Conservation (phyloP, 208 protist species). For the Naegleria gruberi region DNA sequence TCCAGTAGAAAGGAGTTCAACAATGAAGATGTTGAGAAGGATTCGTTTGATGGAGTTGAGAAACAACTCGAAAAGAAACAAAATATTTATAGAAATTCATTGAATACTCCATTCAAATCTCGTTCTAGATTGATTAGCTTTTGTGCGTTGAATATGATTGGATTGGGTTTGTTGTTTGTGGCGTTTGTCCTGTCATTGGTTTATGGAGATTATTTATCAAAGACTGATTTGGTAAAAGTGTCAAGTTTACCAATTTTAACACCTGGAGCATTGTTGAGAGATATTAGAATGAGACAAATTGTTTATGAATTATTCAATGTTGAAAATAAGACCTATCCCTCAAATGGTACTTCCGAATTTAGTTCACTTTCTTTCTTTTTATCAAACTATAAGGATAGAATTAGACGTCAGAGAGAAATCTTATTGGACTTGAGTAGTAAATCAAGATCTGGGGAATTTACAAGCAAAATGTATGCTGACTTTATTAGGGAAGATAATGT, state of each 20-base stretch:
- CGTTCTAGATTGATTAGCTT: not conserved
- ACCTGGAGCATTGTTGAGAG: not conserved
- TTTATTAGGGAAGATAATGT: not conserved
- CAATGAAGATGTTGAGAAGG: not conserved
- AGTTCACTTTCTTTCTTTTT: no score
- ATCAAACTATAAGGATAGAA: no score
- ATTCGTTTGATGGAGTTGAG: not conserved
- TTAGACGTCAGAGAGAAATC: no score
- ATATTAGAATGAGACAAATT: not conserved
- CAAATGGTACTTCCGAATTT: no score
- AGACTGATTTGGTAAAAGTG: not conserved
- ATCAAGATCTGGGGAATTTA: no score
- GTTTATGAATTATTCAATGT: not conserved
- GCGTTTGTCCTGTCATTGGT: not conserved
- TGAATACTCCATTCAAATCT: not conserved
- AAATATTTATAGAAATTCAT: not conserved
- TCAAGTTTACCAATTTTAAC: not conserved
- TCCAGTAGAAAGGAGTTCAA: not conserved
- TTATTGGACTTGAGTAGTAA: no score
- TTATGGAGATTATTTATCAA: not conserved
- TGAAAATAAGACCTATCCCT: not conserved
- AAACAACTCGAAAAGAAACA: not conserved
- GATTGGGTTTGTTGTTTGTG: not conserved
- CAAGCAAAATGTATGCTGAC: not conserved
- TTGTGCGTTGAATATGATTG: not conserved